A percentile compares a stretch with the other conserved stretches of the same genome.
Evolutionary conservation across 2,329 filamentous ascomycete genomes (phyloP).

Genomic region (Phialemonium atrogriseum): DNA sequence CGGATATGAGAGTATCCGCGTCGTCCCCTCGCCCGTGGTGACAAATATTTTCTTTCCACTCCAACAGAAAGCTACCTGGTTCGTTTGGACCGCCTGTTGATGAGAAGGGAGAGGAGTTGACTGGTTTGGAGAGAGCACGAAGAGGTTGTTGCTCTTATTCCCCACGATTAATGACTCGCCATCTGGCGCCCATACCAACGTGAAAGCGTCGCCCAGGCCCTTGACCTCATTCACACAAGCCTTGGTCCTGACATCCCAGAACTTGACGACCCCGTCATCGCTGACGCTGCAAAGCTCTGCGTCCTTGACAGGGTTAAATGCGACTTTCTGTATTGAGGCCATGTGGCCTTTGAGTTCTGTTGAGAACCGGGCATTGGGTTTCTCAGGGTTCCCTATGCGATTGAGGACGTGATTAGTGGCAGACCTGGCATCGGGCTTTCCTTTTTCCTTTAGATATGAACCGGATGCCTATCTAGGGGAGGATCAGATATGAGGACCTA

Average conservation of each 20-base stretch:
- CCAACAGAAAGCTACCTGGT: slow-evolving; percentile 69
- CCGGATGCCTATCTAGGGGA: neutral
- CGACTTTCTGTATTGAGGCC: slow-evolving; percentile 63
- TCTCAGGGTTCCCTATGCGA: slow-evolving; percentile 63
- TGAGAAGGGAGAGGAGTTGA: slow-evolving; percentile 47
- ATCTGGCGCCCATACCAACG: slow-evolving; percentile 65
- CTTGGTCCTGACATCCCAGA: slow-evolving; percentile 75
- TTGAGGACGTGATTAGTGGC: neutral
- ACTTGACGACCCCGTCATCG: slow-evolving; percentile 63
- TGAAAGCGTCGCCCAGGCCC: slow-evolving; percentile 58
- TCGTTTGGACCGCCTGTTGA: slow-evolving; percentile 57
- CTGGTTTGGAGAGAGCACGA: slow-evolving; percentile 52
- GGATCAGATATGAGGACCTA: slow-evolving; percentile 25
- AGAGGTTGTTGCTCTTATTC: slow-evolving; percentile 59
- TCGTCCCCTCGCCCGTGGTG: slow-evolving; percentile 62
- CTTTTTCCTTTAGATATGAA: neutral
- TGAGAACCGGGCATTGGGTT: slow-evolving; percentile 62
- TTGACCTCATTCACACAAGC: slow-evolving; percentile 62
- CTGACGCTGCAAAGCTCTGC: slow-evolving; percentile 69
- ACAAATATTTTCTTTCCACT: slow-evolving; percentile 62
- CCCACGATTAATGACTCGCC: slow-evolving; percentile 64
- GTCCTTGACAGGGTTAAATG: slow-evolving; percentile 70
- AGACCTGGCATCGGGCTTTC: too few relatives aligned
- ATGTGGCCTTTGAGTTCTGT: slow-evolving; percentile 66
- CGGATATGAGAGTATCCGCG: slow-evolving; percentile 63